These are phyloP conservation scores for Boeremia lycopersici DNA, from an alignment of 2,329 filamentous ascomycete genomes.

Conservation along the genomic window DNA sequence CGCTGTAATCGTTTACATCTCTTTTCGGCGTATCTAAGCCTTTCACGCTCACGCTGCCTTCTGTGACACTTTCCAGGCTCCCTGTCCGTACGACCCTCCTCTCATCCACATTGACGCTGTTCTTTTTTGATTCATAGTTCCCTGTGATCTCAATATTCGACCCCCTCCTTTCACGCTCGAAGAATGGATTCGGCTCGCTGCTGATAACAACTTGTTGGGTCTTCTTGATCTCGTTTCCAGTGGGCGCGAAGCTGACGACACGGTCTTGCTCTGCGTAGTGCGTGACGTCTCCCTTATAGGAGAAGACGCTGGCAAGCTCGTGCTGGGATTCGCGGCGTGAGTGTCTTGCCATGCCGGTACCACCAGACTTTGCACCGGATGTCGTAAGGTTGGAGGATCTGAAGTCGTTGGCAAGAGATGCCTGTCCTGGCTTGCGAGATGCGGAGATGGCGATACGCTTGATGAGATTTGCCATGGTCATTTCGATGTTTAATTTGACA, in stretches of 20 bases:
- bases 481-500: slow-evolving; percentile 59
- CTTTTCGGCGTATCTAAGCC: slow-evolving; percentile 17
- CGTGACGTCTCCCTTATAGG: slow-evolving; percentile 20
- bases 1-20: slow-evolving; percentile 28
- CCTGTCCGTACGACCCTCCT: slow-evolving; percentile 16
- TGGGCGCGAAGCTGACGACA: slow-evolving; percentile 28
- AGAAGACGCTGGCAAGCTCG: slow-evolving; percentile 34
- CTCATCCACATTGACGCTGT: slow-evolving; percentile 20
- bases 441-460: slow-evolving; percentile 45
- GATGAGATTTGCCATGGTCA: slow-evolving; percentile 60
- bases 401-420: slow-evolving; percentile 38
- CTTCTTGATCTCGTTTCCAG: slow-evolving; percentile 39
- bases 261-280: slow-evolving; percentile 17
- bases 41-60: slow-evolving; percentile 31
- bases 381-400: slow-evolving; percentile 34
- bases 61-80: slow-evolving; percentile 32
- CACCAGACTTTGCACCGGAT: slow-evolving; percentile 17
- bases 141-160: slow-evolving; percentile 20
- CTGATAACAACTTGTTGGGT: slow-evolving; percentile 36
- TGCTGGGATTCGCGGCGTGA: slow-evolving; percentile 25
- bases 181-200: slow-evolving; percentile 32
- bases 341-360: slow-evolving; percentile 2
- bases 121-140: slow-evolving; percentile 10
- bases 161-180: slow-evolving; percentile 6
- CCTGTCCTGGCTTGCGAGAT: slow-evolving; percentile 35